Evolutionary conservation across 2,329 filamentous ascomycete genomes (phyloP), one percentile per base, ranked within the genome.

Genomic region (Aurifilum marmelostoma): DNA sequence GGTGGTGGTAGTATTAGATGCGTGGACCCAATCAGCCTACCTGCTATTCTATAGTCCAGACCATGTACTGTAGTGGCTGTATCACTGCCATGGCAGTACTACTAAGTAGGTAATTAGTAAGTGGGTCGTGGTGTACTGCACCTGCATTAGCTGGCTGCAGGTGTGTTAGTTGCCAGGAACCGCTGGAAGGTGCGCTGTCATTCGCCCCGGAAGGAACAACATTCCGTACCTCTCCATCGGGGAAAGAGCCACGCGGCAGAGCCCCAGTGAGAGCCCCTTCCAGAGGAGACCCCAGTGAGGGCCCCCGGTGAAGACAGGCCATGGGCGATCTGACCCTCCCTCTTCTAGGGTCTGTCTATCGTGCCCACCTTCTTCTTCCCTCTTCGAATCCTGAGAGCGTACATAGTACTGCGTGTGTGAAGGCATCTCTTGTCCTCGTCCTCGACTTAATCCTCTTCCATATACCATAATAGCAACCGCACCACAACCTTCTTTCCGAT

Each of bases 171-270:
- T 29, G 52, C 24, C 52, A 56, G 52, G 52, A 29, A 29, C 52
- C 52, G 52, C 24, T 56, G 50, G 24, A 27, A 21, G 50, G 50
- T 54, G 50, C 12, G n/a, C 50, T 54, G 50, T 54, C 50, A 54
- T 54, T 54, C 3, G 50, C 24, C 24, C 50, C 50, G 11, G 24
- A 16, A 27, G 50, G 11, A 54, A 54, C 12, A 54, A 54, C 24
- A 27, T 27, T 54, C 50, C 24, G 52, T 29, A 6, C 52, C 52
- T 54, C 24, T 29, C 52, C 12, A 29, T 54, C 52, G 52, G 47
- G 47, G 47, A 52, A 27, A 27, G 47, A 52, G 47, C 52, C 52
- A 54, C 52, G 52, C 52, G 24, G 52, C 52, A 56, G 52, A 56
- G 50, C 50, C 50, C 50, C 50, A 27, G 9, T 27, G 50, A 54